These are phyloP conservation scores for Boehmeria nivea DNA, from an alignment of 306 rosid genomes.

Conservation along the genomic window DNA sequence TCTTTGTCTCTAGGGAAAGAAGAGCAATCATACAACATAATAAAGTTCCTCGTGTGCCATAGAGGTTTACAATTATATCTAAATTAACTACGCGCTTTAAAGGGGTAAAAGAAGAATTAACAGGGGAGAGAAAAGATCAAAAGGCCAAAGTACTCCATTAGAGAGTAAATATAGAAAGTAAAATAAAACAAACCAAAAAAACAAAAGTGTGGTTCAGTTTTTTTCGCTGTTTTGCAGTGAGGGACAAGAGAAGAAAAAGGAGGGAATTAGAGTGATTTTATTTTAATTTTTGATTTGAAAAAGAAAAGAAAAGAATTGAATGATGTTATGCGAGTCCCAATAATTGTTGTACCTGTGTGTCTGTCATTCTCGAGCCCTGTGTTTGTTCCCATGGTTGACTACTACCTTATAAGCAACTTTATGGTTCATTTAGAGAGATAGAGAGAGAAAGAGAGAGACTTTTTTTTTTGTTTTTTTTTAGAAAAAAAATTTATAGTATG, in stretches of 20 bases:
- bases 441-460: neutral
- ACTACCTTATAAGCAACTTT: slow-evolving; percentile 22
- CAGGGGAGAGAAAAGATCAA: neutral
- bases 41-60: neutral
- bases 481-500: no score
- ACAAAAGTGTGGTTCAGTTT: neutral
- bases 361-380: slow-evolving; percentile 76
- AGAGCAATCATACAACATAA: neutral
- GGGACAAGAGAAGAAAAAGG: slow-evolving; percentile 1
- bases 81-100: neutral
- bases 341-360: slow-evolving; percentile 31
- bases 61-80: neutral
- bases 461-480: neutral
- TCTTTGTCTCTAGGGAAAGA: neutral
- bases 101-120: neutral
- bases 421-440: neutral
- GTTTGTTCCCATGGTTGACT: slow-evolving; percentile 73
- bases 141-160: slow-evolving; percentile 5
- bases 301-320: neutral
- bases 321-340: slow-evolving; percentile 49
- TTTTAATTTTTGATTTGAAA: neutral
- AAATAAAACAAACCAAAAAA: no score
- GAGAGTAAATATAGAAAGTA: neutral
- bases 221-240: slow-evolving; percentile 7
- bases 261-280: neutral